Conservation (phyloP, 345 rosid genomes). For the Nephelium lappaceum region DNA sequence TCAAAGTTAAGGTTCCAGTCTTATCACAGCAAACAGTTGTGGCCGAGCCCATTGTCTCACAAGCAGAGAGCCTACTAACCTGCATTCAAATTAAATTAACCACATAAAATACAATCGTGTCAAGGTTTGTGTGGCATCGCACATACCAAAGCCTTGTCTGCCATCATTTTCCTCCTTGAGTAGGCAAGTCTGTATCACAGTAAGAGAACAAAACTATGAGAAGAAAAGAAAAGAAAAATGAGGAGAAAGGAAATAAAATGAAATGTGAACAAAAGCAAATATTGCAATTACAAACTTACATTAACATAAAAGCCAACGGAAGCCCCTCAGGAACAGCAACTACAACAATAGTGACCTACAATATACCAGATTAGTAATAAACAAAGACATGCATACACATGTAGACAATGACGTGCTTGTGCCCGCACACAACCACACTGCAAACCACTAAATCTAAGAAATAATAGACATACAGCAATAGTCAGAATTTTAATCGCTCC, state of each 20-base stretch:
- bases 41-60: slow-evolving; percentile 98
- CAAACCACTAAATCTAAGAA: slow-evolving; percentile 3
- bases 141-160: slow-evolving; percentile 92
- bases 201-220: slow-evolving; percentile 8
- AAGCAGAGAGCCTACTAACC: slow-evolving; percentile 98
- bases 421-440: not conserved
- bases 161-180: slow-evolving; percentile 99
- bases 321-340: slow-evolving; percentile 99
- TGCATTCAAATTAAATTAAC: slow-evolving; percentile 35
- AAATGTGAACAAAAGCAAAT: not conserved
- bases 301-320: slow-evolving; percentile 93
- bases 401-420: not conserved
- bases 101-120: slow-evolving; percentile 2
- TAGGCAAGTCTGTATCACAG: slow-evolving; percentile 72
- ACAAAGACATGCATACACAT: not conserved
- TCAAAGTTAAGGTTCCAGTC: slow-evolving; percentile 93
- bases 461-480: slow-evolving; percentile 67
- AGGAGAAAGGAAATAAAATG: not conserved
- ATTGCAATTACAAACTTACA: slow-evolving; percentile 54
- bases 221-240: not conserved
- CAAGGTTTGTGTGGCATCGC: slow-evolving; percentile 9
- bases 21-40: slow-evolving; percentile 97
- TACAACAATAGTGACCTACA: slow-evolving; percentile 93
- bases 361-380: slow-evolving; percentile 16
- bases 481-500: slow-evolving; percentile 80